Evolutionary conservation across 352 stramenopile genomes (phyloP), one percentile per base, ranked within the genome.

Genomic region (Phytopythium vexans): DNA sequence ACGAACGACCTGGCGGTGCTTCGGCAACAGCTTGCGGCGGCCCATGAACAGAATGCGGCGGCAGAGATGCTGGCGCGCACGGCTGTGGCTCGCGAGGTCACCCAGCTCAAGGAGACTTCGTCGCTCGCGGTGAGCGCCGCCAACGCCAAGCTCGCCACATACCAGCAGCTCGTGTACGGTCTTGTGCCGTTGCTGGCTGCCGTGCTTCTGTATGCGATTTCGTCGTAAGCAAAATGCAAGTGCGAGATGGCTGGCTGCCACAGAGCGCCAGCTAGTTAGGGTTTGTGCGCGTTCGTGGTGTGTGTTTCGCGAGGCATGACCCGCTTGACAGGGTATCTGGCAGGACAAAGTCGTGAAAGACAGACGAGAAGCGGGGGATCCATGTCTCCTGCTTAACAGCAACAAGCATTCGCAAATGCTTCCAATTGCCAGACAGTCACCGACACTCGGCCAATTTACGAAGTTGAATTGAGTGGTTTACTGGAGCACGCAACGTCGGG

Each of bases 181-280:
- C 54, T 90, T 37, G 69, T 88, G 27, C 71, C 80, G 10, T 67
- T 79, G 12, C 56, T 88, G 46, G 54, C 87, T 15, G 77, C 71
- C 3, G 62, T 68, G 31, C 54, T 82, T 38, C 51, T 85, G 27
- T 90, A 86, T 62, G 75, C 61, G 4, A 66, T 74, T 16, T 70
- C 68, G 34, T 74, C 80, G 40, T 88, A 76, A 64, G 39, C 43
- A 14, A 41, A 7, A n/a, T 51, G 6, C 7, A 6, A 15, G 5
- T 8, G n/a, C 14, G 16, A 14, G 6, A 33, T 40, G 45, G 6
- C 33, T 12, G 14, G 32, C 14, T 51, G 41, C 15, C 32, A 21
- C 39, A 43, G 10, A n/a, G n/a, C n/a, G n/a, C n/a, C n/a, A n/a
- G n/a, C n/a, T n/a, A n/a, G n/a, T n/a, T n/a, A n/a, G n/a, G n/a